These are phyloP conservation scores for Warburgia ugandensis DNA, from an alignment of 164 flowering plant species.

Conservation along the genomic window DNA sequence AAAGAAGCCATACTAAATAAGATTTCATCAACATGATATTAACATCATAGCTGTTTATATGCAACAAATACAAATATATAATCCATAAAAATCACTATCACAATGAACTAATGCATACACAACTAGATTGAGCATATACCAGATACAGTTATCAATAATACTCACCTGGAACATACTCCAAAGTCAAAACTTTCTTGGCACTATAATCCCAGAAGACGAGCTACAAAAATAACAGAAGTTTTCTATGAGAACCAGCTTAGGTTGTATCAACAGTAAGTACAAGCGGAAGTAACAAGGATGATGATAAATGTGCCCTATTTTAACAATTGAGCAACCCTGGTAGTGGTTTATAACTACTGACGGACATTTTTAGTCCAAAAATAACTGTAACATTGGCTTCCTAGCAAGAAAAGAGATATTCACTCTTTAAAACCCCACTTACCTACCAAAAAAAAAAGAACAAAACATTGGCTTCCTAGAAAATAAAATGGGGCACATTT, in stretches of 20 bases:
- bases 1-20: slow-evolving; percentile 7
- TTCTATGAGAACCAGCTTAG: slow-evolving; percentile 2
- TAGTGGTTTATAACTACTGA: too few relatives aligned
- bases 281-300: too few relatives aligned
- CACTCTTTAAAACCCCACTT: too few relatives aligned
- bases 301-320: too few relatives aligned
- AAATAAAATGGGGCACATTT: background rate
- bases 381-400: too few relatives aligned
- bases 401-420: too few relatives aligned
- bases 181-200: slow-evolving; percentile 70
- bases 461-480: too few relatives aligned
- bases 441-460: too few relatives aligned
- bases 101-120: slow-evolving; percentile 1
- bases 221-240: slow-evolving; percentile 26
- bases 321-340: too few relatives aligned
- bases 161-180: slow-evolving; percentile 96
- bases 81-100: background rate
- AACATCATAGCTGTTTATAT: background rate
- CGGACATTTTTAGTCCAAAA: too few relatives aligned
- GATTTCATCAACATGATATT: slow-evolving; percentile 1
- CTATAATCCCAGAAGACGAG: slow-evolving; percentile 91
- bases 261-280: too few relatives aligned
- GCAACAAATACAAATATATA: background rate
- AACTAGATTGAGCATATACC: background rate
- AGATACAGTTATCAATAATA: slow-evolving; percentile 8